Evolutionary conservation across 176 grass and related monocot genomes (phyloP).

Genomic region (Ampelocalamus luodianensis): DNA sequence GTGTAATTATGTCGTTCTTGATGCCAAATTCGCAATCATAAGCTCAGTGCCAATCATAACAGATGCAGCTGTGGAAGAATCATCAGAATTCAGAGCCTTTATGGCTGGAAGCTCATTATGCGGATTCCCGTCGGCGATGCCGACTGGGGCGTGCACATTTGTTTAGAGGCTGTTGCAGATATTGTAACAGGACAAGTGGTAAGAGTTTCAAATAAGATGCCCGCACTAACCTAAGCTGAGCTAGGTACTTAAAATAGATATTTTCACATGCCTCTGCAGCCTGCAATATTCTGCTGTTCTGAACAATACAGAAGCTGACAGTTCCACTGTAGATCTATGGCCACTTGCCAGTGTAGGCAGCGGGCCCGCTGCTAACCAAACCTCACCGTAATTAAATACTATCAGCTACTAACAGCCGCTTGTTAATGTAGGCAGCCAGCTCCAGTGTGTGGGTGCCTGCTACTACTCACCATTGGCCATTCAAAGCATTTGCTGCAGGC

Average conservation of each 20-base stretch:
- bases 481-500: background rate
- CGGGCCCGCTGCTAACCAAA: conserved; percentile 22
- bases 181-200: conserved; percentile 25
- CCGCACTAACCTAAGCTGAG: background rate
- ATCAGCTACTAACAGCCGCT: conserved; percentile 20
- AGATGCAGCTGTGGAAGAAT: conserved; percentile 42
- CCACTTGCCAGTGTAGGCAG: conserved; percentile 6
- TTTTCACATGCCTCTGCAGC: conserved; percentile 10
- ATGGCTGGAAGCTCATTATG: conserved; percentile 37
- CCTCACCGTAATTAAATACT: conserved; percentile 24
- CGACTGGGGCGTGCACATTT: background rate
- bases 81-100: conserved; percentile 20
- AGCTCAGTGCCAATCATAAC: conserved; percentile 24
- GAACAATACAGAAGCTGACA: conserved; percentile 22
- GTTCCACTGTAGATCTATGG: conserved; percentile 13
- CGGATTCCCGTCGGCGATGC: conserved; percentile 36
- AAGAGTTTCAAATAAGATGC: background rate
- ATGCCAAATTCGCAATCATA: background rate
- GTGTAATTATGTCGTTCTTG: background rate
- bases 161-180: conserved; percentile 18
- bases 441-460: background rate
- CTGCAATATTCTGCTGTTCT: background rate
- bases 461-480: background rate
- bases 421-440: conserved; percentile 6
- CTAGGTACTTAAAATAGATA: background rate